Base-by-base conservation (phyloP, 495 filamentous ascomycete genomes). In the Xylaria longipes region DNA sequence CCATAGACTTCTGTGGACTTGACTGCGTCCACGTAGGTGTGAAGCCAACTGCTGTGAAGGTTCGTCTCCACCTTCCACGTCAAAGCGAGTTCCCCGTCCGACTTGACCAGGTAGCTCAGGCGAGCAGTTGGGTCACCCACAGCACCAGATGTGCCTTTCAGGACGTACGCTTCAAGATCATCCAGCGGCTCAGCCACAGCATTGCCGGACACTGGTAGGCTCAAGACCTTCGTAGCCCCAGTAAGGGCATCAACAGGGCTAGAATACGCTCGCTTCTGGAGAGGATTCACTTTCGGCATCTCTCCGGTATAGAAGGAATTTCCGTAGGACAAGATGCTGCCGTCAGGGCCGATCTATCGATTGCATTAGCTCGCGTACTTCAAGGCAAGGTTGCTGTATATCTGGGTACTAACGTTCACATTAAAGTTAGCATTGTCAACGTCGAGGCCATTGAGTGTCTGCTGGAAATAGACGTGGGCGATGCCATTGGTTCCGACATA, bases 391-490 rank as follows among this genome's bases (percentile, higher is more conserved):
- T 7, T 8, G 7, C 14, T 48, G 20, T 1, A 7, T 63, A 25
- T 7, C 17, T 64, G 1, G 37, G 15, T 46, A 72, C 81, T 72
- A 27, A 86, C 80, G 66, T 86, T 86, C 37, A 85, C 84, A 35
- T 86, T 86, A 66, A 84, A 82, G 71, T 84, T 80, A 20, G 81
- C 82, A 75, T 85, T 85, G 71, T 81, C 82, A 60, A 86, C 81
- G 50, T 85, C 83, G 12, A 86, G 69, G 12, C 76, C 83, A 54
- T 84, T 79, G n/a, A 75, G 74, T 6, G 82, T 84, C 72, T 86
- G 84, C 33, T 77, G 80, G 74, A 84, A 85, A 58, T 83, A 74
- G 50, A 84, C 78, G 66, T 86, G 84, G 11, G 78, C 74, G 27
- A 84, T 72, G 0, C 84, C 83, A 35, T 84, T 82, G 63, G 77